Percentiles rank a stretch among this genome's conserved stretches.
These are phyloP conservation scores for Fusarium neocosmosporiellum DNA, from an alignment of 2,329 filamentous ascomycete genomes.

Conservation along the genomic window DNA sequence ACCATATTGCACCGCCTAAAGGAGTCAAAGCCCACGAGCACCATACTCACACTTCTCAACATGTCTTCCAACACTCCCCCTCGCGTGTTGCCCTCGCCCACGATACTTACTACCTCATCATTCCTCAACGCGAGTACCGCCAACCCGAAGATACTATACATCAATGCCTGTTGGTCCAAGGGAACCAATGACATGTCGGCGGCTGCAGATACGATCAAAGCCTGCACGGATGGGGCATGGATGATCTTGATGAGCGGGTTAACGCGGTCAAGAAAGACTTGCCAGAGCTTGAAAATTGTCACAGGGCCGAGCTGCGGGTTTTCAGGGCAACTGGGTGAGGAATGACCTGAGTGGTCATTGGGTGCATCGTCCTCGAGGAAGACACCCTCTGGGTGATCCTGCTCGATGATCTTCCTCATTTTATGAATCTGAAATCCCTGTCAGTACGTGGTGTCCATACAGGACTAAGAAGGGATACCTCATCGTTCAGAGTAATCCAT, in stretches of 20 bases:
- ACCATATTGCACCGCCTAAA: not conserved
- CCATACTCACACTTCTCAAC: not conserved
- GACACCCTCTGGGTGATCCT: conserved; percentile 2
- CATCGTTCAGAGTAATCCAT: not conserved
- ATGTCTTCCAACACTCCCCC: not conserved
- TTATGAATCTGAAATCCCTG: not conserved
- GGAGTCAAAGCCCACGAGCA: not conserved
- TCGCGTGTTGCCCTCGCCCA: not conserved
- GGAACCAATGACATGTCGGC: not conserved
- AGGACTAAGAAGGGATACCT: not conserved
- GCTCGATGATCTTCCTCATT: not conserved
- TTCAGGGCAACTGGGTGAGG: not conserved
- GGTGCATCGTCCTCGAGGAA: not conserved
- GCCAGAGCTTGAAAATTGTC: not conserved
- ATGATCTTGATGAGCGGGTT: not conserved
- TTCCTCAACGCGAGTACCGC: not conserved
- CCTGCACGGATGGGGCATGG: not conserved
- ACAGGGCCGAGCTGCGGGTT: not conserved
- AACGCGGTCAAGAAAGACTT: not conserved
- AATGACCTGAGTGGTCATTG: not conserved
- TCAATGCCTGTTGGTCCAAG: not conserved
- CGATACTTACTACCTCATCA: not conserved
- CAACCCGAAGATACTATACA: not conserved
- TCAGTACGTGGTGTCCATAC: not conserved
- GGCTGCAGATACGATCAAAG: not conserved